A percentile compares a stretch with the other conserved stretches of the same genome.
These are phyloP conservation scores for Ambrosia trifida DNA, from an alignment of 129 eudicot genomes.

Conservation along the genomic window DNA sequence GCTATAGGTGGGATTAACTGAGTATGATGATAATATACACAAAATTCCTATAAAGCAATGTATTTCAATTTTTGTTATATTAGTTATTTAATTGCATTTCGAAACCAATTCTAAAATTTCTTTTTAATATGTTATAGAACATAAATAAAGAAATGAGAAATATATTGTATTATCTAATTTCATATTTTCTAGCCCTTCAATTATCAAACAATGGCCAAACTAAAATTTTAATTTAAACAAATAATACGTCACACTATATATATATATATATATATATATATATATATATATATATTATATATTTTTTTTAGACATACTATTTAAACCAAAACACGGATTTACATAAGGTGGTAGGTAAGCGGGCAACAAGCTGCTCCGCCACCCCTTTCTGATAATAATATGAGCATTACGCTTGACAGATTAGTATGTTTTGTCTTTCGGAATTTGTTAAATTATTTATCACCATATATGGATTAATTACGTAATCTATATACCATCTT, in stretches of 20 bases:
- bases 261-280: too few species aligned
- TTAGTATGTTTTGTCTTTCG: background rate
- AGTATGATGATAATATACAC: too few species aligned
- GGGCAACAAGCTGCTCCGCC: too few species aligned
- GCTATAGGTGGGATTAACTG: too few species aligned
- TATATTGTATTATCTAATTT: background rate
- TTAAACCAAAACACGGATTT: too few species aligned
- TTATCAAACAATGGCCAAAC: slow-evolving; percentile 6
- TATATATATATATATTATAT: too few species aligned
- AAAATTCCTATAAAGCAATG: background rate
- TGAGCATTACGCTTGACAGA: background rate
- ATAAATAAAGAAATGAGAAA: background rate
- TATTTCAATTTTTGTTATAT: background rate
- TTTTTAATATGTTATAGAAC: background rate
- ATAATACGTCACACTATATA: background rate
- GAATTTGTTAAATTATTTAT: background rate
- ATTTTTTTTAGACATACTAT: too few species aligned
- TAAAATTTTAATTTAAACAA: background rate
- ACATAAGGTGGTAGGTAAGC: too few species aligned
- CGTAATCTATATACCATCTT: background rate
- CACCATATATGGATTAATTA: background rate
- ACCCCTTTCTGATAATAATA: too few species aligned
- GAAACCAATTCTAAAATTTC: background rate
- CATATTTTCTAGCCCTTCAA: background rate
- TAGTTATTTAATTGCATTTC: background rate